Evolutionary conservation across 352 stramenopile species (phyloP), one percentile per base, ranked within the genome.

Genomic region (Pythium insidiosum): DNA sequence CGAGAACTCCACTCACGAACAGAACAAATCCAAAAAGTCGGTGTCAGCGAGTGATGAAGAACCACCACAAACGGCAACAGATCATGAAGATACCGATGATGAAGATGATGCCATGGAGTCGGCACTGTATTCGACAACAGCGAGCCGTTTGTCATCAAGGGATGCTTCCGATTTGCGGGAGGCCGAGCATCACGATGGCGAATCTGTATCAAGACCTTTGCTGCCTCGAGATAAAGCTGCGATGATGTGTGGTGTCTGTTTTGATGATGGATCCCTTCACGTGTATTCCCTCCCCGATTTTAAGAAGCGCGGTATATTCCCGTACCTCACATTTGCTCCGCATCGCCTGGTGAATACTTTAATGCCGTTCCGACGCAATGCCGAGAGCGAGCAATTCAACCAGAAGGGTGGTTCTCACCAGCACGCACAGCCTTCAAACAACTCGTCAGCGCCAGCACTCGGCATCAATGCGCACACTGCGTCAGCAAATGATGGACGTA

Each of bases 221-320:
- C 26, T 84, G 4, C 47, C 46, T 31, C 63, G 73, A 31, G 56
- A 72, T 20, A 61, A 81, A n/a, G 78, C 78, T 3, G 51, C 60
- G 4, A 83, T 85, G 71, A 88, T 91, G 70, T 94, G 81, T 47
- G 81, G 73, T 3, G 51, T 94, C 31, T 90, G 76, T 40, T 89
- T 85, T 28, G 81, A 82, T 35, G 74, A 85, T 47, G 81, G 81
- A 4, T 90, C 78, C 30, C 62, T 94, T 9, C 72, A 89, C 46
- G 63, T 94, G 9, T 94, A 81, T 40, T 88, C 76, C 9, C 66
- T 94, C 0, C 81, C 81, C 1, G 78, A 91, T 35, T 91, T 94
- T 39, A 76, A 73, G 40, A 84, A 85, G 56, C 73, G 79, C 40
- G 79, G 74, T 1, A 65, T 87, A 21, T 88, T 90, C 38, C 81